These are phyloP conservation scores for Pythium biforme DNA, from an alignment of 352 stramenopile genomes.

Conservation along the genomic window DNA sequence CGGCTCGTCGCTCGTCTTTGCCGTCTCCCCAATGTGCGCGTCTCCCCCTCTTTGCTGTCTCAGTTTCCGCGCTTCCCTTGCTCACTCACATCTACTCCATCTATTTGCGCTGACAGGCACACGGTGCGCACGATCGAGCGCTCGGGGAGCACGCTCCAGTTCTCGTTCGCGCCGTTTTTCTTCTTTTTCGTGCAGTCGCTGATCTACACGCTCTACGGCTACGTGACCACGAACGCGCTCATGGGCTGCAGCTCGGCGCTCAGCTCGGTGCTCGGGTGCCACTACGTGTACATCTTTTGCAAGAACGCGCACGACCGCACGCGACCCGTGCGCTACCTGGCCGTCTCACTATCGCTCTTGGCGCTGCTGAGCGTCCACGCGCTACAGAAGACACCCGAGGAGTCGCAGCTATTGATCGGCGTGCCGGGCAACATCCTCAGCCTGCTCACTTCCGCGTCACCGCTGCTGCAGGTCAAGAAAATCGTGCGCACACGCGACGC, in stretches of 20 bases:
- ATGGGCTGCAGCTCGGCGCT: constrained; percentile 61
- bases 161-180: constrained; percentile 79
- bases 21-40: constrained; percentile 59
- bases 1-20: constrained; percentile 62
- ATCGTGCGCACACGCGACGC: constrained; percentile 67
- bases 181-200: constrained; percentile 84
- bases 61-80: not conserved
- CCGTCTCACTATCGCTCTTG: constrained; percentile 46
- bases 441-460: constrained; percentile 65
- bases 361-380: constrained; percentile 53
- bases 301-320: constrained; percentile 45
- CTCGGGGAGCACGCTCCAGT: constrained; percentile 69
- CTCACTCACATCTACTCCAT: not conserved
- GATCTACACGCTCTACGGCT: constrained; percentile 80
- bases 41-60: not conserved
- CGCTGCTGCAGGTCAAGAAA: constrained; percentile 62
- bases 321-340: constrained; percentile 41
- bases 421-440: constrained; percentile 74
- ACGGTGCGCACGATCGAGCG: constrained; percentile 63
- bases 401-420: constrained; percentile 65
- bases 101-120: constrained; percentile 33
- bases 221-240: constrained; percentile 55
- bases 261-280: constrained; percentile 49
- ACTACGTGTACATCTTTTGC: constrained; percentile 77
- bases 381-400: constrained; percentile 35